Evolutionary conservation across 768 basidiomycete genomes (phyloP).

Genomic region (Lactifluus pinguis): DNA sequence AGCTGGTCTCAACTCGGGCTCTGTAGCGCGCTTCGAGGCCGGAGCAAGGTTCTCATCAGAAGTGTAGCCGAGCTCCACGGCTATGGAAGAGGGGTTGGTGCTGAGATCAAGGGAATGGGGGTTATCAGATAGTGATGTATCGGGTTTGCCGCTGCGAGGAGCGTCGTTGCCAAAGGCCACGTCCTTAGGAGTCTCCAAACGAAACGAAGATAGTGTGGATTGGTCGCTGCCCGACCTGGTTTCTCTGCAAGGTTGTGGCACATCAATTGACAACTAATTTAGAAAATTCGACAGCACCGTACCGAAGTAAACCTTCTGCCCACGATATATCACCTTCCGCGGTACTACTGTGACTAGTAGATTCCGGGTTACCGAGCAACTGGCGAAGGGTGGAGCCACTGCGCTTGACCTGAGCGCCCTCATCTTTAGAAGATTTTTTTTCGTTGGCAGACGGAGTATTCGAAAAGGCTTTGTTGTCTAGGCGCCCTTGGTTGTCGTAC

Average conservation of each 20-base stretch:
- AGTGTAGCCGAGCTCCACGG: slow-evolving; percentile 58
- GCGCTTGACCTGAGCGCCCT: slow-evolving; percentile 46
- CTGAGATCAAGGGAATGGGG: slow-evolving; percentile 29
- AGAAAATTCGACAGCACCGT: background rate
- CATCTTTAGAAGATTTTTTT: slow-evolving; percentile 25
- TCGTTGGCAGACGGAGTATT: slow-evolving; percentile 39
- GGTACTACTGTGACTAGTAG: slow-evolving; percentile 27
- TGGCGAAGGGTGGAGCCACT: slow-evolving; percentile 69
- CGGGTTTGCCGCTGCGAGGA: slow-evolving; percentile 22
- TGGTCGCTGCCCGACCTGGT: slow-evolving; percentile 33
- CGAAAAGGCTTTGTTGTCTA: slow-evolving; percentile 55
- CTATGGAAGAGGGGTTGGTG: slow-evolving; percentile 54
- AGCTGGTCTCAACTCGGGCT: slow-evolving; percentile 49
- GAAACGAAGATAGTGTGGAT: slow-evolving; percentile 38
- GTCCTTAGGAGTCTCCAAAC: slow-evolving; percentile 44
- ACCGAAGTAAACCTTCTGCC: slow-evolving; percentile 73
- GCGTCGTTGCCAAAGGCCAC: slow-evolving; percentile 29
- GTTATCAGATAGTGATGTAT: slow-evolving; percentile 36
- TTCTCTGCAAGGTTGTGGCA: slow-evolving; percentile 30
- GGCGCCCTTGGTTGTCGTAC: slow-evolving; percentile 64
- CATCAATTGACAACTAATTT: background rate
- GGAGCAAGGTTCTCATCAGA: slow-evolving; percentile 29
- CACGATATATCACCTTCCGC: slow-evolving; percentile 73
- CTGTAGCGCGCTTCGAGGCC: slow-evolving; percentile 21
- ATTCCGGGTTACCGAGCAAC: slow-evolving; percentile 48